Evolutionary conservation across 805 yeast genomes (phyloP), one percentile per base, ranked within the genome.

Genomic region (Spathaspora boniae): DNA sequence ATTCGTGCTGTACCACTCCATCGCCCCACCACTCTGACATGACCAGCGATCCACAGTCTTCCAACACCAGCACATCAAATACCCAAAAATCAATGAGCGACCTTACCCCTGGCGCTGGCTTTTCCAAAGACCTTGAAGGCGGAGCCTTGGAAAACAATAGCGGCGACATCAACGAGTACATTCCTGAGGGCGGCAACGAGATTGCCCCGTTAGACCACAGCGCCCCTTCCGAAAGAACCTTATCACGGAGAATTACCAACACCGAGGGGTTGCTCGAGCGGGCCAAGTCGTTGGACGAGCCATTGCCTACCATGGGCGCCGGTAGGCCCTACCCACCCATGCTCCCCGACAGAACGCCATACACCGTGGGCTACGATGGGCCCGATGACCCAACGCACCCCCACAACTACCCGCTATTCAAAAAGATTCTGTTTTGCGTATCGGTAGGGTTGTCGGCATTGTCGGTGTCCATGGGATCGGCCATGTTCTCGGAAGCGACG

Each of bases 311-410:
- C 4, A 83, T 84, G 88, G 93, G 93, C 27, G 78, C 74, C 6
- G 78, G 69, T 21, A 72, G 82, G 54, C 70, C 65, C 4, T 80
- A 64, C 46, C 91, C 91, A 5, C 80, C 86, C 6, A 36, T 64
- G 17, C 65, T 81, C 33, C 82, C 83, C 0, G 72, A 72, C 31
- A 59, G 68, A 29, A 73, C 65, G 16, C 64, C 63, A 1, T 87
- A 79, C 53, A 68, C 76, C 8, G 95, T 87, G 6, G 71, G 80
- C 3, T 86, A 70, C 50, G 83, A 83, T 51, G 95, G 95, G 0
- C 80, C 82, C 1, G 67, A 78, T 31, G 96, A 88, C 53, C 95
- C 95, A 1, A 39, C 60, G 6, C 86, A 80, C 54, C 95, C 96
- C 0, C 80, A 79, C 52, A 87, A 88, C 53, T 34, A 20, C 26